Conservation (phyloP, 2,329 filamentous ascomycete species). For the Metarhizium rileyi region DNA sequence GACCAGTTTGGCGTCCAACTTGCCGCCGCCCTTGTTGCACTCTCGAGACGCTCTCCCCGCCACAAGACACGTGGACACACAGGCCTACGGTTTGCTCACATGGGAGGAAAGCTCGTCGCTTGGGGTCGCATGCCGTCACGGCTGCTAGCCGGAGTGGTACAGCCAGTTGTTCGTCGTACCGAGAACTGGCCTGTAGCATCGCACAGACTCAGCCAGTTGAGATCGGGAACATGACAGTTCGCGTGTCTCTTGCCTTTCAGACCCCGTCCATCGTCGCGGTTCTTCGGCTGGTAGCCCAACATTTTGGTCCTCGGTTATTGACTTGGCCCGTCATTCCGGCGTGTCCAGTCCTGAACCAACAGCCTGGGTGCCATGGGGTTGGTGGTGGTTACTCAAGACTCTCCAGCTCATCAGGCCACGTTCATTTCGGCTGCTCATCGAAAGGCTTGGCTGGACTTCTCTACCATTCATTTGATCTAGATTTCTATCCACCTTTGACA, state of each 20-base stretch:
- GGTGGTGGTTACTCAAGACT: background rate
- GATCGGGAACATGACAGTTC: background rate
- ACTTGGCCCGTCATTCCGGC: background rate
- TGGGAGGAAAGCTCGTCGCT: too few species aligned
- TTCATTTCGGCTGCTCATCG: background rate
- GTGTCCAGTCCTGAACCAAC: too few species aligned
- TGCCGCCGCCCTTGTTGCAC: too few species aligned
- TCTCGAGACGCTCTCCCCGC: background rate
- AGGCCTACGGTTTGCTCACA: background rate
- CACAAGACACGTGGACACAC: background rate
- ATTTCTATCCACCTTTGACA: background rate
- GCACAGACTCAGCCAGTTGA: background rate
- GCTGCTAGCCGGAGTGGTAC: background rate
- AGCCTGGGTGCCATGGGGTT: background rate
- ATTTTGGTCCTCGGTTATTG: background rate
- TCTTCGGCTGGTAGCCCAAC: background rate
- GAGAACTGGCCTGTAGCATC: background rate
- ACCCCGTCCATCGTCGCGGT: background rate
- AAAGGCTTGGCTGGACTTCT: background rate
- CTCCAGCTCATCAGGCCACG: background rate
- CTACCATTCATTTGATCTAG: background rate
- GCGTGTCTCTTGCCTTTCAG: background rate
- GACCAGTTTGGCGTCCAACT: too few species aligned
- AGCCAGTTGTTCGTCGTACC: background rate
- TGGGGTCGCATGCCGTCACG: background rate